These are phyloP conservation scores for Talaromyces wortmannii DNA, from an alignment of 495 filamentous ascomycete genomes.

Conservation along the genomic window DNA sequence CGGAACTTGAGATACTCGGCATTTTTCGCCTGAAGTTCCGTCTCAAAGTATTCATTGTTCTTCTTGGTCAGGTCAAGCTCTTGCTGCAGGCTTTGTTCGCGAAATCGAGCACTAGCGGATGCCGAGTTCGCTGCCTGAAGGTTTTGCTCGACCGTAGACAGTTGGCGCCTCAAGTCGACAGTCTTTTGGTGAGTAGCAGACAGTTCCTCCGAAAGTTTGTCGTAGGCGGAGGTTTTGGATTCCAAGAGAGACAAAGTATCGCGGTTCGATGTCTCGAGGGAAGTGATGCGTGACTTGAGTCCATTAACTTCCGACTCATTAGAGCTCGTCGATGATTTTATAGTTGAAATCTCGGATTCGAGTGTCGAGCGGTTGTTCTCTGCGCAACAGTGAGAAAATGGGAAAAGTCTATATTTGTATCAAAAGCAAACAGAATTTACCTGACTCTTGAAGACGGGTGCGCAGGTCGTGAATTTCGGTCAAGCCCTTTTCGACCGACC, in stretches of 20 bases:
- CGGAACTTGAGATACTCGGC: constrained; percentile 82
- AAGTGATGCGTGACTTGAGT: constrained; percentile 70
- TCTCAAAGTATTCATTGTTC: constrained; percentile 88
- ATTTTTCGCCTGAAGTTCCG: constrained; percentile 81
- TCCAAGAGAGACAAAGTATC: constrained; percentile 84
- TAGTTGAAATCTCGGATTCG: constrained; percentile 72
- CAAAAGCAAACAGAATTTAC: constrained; percentile 34
- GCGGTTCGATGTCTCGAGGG: constrained; percentile 84
- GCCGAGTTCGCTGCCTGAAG: constrained; percentile 74
- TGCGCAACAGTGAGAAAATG: constrained; percentile 21
- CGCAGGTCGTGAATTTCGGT: constrained; percentile 73
- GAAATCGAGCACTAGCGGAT: constrained; percentile 71
- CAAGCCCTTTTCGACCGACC: constrained; percentile 70
- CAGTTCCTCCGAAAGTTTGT: constrained; percentile 78
- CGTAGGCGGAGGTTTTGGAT: constrained; percentile 80
- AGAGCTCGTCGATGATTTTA: constrained; percentile 68
- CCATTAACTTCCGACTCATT: constrained; percentile 71
- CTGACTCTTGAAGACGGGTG: constrained; percentile 72
- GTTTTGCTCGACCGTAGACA: constrained; percentile 71
- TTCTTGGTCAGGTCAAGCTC: constrained; percentile 79
- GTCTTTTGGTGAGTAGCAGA: constrained; percentile 82
- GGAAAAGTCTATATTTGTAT: background rate
- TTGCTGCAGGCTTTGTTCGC: constrained; percentile 80
- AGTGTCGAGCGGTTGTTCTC: constrained; percentile 59
- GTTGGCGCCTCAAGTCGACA: constrained; percentile 70